These are phyloP conservation scores for Euclidium syriacum DNA, from an alignment of 345 rosid species.

Conservation along the genomic window DNA sequence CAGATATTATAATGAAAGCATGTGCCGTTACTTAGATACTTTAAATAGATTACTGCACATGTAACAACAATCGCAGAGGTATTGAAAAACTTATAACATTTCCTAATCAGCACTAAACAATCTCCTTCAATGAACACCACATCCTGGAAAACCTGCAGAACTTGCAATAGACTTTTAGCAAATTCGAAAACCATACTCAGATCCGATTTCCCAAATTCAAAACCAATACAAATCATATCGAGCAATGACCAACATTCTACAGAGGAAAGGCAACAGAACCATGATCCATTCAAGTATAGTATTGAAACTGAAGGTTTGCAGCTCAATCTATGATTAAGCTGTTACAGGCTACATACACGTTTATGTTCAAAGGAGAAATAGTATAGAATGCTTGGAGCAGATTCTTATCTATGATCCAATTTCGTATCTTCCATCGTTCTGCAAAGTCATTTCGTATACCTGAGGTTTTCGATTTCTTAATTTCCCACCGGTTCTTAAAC, in stretches of 20 bases:
- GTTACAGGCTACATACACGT: constrained; percentile 15
- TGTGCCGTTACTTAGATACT: too few species aligned
- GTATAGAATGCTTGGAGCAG: background rate
- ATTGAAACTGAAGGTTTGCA: background rate
- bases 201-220: background rate
- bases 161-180: background rate
- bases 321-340: background rate
- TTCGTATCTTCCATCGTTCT: constrained; percentile 31
- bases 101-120: background rate
- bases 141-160: background rate
- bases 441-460: constrained; percentile 27
- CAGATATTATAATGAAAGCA: too few species aligned
- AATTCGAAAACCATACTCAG: background rate
- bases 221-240: background rate
- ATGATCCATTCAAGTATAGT: too few species aligned
- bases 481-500: constrained; percentile 22
- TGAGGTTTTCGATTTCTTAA: constrained; percentile 21
- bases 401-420: constrained; percentile 22
- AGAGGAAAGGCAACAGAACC: background rate
- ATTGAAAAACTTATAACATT: background rate
- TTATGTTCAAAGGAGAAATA: constrained; percentile 8
- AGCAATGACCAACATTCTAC: background rate
- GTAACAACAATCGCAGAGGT: constrained; percentile 4
- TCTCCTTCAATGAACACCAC: background rate
- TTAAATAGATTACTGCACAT: background rate